Base-by-base conservation (phyloP, 192 early-diverging fungal genomes). In the Dispira parvispora region DNA sequence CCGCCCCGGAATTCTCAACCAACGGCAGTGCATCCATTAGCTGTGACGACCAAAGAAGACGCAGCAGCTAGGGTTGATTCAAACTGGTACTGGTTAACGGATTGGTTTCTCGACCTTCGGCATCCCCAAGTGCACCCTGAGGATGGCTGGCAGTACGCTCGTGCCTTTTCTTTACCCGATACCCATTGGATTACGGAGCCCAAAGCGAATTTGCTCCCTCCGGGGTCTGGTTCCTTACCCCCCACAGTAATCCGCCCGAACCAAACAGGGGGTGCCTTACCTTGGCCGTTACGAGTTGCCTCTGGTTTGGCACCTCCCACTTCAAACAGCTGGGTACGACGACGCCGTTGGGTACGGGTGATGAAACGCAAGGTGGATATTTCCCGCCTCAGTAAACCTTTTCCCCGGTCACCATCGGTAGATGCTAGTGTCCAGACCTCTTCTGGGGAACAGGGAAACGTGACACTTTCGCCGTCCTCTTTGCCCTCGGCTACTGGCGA, bases 51-150 rank as follows among this genome's bases (percentile, higher is more conserved):
- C 53, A 38, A 38, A 38, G 32, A 38, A 38, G 32, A 38, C 6
- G 32, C 32, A 38, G 32, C 32, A 38, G 32, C 32, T 6, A 38
- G 32, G 32, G 32, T 38, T 6, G 53, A 21, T 12, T 46, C 46
- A 27, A 67, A 74, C 13, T 91, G 87, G 87, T 91, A 81, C 61
- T 91, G 88, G 88, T 49, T 89, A 21, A 85, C 82, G 12, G 88
- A 91, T 54, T 91, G 88, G 88, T 64, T 73, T n/a, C 68, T 88
- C 27, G 88, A 88, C 65, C 66, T 69, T 20, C 69, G 65, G 11
- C 75, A 84, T 64, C 82, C 85, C 5, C 67, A 66, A 46, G 68
- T 78, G 9, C 84, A 89, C 62, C 63, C 71, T 12, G 69, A 62
- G 11, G 78, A 82, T 11, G 88, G 88, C 2, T 90, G 88, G 88